Evolutionary conservation across 2,329 filamentous ascomycete genomes (phyloP).

Genomic region (Metarhizium rileyi): DNA sequence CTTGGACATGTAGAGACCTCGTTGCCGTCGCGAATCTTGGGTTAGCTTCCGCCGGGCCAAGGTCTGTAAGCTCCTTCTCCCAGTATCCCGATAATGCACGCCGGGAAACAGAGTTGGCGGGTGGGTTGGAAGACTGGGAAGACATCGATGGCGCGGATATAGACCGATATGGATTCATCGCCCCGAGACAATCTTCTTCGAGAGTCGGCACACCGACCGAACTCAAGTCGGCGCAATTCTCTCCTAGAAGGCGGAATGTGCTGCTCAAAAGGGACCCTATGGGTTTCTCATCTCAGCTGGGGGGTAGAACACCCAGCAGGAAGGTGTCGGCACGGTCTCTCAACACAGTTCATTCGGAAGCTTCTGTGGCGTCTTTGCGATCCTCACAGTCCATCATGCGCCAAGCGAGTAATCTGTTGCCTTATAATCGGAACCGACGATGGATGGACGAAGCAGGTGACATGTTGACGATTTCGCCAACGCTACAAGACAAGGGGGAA

Average conservation of each 20-base stretch:
- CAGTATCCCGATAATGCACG: conserved; percentile 29
- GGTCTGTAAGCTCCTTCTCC: conserved; percentile 34
- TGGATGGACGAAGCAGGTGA: conserved; percentile 58
- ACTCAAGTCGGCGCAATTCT: conserved; percentile 31
- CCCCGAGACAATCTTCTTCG: conserved; percentile 28
- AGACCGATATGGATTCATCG: conserved; percentile 62
- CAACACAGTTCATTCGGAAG: conserved; percentile 44
- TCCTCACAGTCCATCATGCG: conserved; percentile 47
- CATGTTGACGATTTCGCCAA: conserved; percentile 52
- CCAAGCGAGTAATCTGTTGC: conserved; percentile 48
- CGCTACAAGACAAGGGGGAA: conserved; percentile 44
- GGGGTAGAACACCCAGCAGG: conserved; percentile 36
- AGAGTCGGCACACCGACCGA: conserved; percentile 32
- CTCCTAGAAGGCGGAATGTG: conserved; percentile 37
- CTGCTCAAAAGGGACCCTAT: conserved; percentile 26
- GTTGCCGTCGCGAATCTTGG: conserved; percentile 17
- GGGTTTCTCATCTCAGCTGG: conserved; percentile 30
- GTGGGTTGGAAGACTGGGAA: conserved; percentile 58
- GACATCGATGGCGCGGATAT: conserved; percentile 51
- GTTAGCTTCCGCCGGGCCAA: conserved; percentile 26
- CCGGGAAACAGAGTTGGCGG: conserved; percentile 39
- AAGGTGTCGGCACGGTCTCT: conserved; percentile 50
- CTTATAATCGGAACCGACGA: conserved; percentile 50
- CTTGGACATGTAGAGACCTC: conserved; percentile 13
- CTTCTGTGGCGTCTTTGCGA: conserved; percentile 40